Evolutionary conservation across 2,329 filamentous ascomycete species (phyloP).

Genomic region (Emergomyces africanus): DNA sequence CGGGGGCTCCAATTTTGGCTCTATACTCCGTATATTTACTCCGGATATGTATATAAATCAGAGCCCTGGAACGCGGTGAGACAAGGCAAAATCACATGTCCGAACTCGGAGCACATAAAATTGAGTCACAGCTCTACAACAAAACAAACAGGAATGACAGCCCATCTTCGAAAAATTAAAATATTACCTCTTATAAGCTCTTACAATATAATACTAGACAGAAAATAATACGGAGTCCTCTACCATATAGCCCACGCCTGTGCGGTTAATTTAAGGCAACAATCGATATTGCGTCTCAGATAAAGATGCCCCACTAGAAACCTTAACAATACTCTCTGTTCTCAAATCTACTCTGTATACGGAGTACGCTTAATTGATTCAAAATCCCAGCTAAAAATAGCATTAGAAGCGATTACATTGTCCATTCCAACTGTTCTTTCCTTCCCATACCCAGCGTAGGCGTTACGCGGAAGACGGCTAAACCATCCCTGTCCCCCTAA

Average conservation of each 20-base stretch:
- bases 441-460: neutral
- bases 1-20: too few relatives aligned
- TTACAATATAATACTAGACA: neutral
- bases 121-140: neutral
- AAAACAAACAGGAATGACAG: neutral
- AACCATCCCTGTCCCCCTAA: neutral
- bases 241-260: neutral
- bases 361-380: neutral
- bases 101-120: neutral
- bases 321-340: neutral
- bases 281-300: neutral
- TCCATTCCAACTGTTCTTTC: neutral
- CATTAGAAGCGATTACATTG: conserved; percentile 3
- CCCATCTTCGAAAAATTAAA: neutral
- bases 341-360: too few relatives aligned
- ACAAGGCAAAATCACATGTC: neutral
- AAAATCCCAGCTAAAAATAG: conserved; percentile 3
- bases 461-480: neutral
- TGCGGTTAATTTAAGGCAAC: neutral
- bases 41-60: too few relatives aligned
- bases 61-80: neutral
- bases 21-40: too few relatives aligned
- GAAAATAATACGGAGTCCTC: neutral
- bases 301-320: neutral
- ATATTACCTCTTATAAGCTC: neutral